Evolutionary conservation across 139 green algal species (phyloP).

Genomic region (Bryopsis sp.): DNA sequence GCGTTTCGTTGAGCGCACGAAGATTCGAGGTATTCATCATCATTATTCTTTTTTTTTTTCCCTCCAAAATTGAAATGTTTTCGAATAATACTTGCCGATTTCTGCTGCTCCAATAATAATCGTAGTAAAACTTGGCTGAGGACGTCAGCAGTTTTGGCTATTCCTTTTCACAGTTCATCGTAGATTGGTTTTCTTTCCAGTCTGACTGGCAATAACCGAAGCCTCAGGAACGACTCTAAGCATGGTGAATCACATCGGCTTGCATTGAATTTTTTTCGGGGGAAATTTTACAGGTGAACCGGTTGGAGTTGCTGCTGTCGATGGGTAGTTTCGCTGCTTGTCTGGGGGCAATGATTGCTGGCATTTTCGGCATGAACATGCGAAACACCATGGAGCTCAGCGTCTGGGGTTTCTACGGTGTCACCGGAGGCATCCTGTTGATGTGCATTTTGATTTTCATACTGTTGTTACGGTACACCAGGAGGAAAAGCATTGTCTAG

Average conservation of each 20-base stretch:
- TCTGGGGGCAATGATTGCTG: slow-evolving; percentile 73
- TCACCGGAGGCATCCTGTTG: slow-evolving; percentile 59
- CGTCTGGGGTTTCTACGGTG: slow-evolving; percentile 73
- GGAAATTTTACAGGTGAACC: slow-evolving; percentile 63
- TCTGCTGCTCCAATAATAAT: no score
- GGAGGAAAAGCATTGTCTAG: slow-evolving; percentile 68
- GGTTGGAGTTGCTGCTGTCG: slow-evolving; percentile 80
- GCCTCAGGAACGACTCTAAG: no score
- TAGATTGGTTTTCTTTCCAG: no score
- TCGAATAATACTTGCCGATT: no score
- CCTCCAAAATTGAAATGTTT: no score
- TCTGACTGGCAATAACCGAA: no score
- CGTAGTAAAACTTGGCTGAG: no score
- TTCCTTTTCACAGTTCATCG: no score
- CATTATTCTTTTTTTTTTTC: neutral
- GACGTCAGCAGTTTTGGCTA: no score
- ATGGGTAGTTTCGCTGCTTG: slow-evolving; percentile 84
- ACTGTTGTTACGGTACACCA: slow-evolving; percentile 65
- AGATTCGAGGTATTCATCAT: slow-evolving; percentile 48
- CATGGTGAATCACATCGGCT: neutral
- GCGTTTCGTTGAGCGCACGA: slow-evolving; percentile 65
- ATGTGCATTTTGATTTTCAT: slow-evolving; percentile 61
- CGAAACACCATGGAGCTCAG: slow-evolving; percentile 68
- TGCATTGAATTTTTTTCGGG: neutral
- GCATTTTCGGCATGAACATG: slow-evolving; percentile 90